phyloP scores from a whole-genome alignment of 1,139 yeast genomes.

The Eremothecium sinecaudum region DNA sequence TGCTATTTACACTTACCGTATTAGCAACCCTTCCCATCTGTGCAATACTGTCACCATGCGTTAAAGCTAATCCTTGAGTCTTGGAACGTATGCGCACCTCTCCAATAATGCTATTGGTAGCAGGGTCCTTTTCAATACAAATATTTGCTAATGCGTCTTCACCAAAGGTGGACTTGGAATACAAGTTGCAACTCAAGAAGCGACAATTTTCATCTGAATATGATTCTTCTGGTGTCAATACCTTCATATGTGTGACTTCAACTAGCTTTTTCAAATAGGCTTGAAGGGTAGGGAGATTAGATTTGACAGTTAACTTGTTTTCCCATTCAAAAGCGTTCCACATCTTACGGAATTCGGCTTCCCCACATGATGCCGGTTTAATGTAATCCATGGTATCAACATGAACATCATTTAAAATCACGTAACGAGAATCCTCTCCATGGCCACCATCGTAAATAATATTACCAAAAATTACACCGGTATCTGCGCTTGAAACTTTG shows the following conservation, averaged over 20 bases:
- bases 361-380: conserved; percentile 85
- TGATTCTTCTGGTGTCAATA: conserved; percentile 80
- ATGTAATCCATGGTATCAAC: conserved; percentile 97
- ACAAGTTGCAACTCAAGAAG: conserved; percentile 88
- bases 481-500: conserved; percentile 94
- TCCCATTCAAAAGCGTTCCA: conserved; percentile 99
- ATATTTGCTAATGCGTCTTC: conserved; percentile 96
- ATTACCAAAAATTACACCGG: conserved; percentile 95
- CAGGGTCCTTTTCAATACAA: conserved; percentile 74
- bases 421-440: conserved; percentile 82
- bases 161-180: conserved; percentile 89
- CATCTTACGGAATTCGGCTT: conserved; percentile 88
- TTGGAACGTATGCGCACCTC: conserved; percentile 95
- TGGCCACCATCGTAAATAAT: conserved; percentile 94
- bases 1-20: conserved; percentile 33
- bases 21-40: conserved; percentile 53
- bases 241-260: conserved; percentile 85
- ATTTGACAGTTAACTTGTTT: conserved; percentile 86
- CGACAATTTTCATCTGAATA: conserved; percentile 77
- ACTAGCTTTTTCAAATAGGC: conserved; percentile 71
- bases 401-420: conserved; percentile 88
- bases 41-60: conserved; percentile 91
- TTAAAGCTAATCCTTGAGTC: conserved; percentile 94
- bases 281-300: conserved; percentile 55
- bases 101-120: conserved; percentile 70